phyloP scores from a whole-genome alignment of 768 basidiomycete species.

The Dacryopinax primogenitus region DNA sequence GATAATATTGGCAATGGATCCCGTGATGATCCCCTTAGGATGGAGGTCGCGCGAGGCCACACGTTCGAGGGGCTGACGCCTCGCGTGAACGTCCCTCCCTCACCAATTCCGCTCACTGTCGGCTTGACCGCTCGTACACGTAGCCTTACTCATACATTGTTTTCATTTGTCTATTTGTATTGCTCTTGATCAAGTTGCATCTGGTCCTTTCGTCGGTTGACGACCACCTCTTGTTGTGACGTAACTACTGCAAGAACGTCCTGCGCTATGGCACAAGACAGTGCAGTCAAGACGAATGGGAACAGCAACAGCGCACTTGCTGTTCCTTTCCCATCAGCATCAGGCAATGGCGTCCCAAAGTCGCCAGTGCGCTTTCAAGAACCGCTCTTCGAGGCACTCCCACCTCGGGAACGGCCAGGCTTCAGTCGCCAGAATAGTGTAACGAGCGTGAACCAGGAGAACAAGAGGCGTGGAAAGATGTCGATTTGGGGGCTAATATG shows the following conservation, averaged over 20 bases:
- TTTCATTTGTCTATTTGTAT: background rate
- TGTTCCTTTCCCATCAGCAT: background rate
- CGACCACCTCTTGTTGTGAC: background rate
- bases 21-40: background rate
- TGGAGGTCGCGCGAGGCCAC: background rate
- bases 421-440: background rate
- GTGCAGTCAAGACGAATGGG: background rate
- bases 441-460: constrained; percentile 10
- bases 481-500: constrained; percentile 25
- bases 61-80: background rate
- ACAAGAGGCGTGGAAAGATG: constrained; percentile 18
- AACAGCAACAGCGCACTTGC: background rate
- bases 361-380: constrained; percentile 3
- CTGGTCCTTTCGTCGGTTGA: background rate
- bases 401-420: background rate
- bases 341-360: background rate
- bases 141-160: background rate
- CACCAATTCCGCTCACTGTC: constrained; percentile 4
- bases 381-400: background rate
- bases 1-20: background rate
- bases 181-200: background rate
- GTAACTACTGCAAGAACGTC: background rate
- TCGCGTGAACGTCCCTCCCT: background rate
- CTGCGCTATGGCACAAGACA: background rate
- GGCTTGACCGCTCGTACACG: background rate